A percentile compares a stretch with the other conserved stretches of the same genome.
These are phyloP conservation scores for Psidium guajava DNA, from an alignment of 345 rosid species.

Conservation along the genomic window DNA sequence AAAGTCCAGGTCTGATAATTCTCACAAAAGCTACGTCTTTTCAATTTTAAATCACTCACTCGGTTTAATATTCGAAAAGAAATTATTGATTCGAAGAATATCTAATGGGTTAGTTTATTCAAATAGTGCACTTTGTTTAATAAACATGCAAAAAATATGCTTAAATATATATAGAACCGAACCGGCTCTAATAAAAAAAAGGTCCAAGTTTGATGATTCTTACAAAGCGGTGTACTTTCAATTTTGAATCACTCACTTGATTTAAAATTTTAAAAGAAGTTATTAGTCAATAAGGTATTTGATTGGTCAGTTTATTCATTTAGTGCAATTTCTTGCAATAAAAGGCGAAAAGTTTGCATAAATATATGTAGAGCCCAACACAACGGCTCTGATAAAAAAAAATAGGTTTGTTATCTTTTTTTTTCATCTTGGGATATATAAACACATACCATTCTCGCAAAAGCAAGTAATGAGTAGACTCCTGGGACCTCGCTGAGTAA, in stretches of 20 bases:
- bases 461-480: no score
- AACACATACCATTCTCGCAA: rapidly evolving
- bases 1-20: no score
- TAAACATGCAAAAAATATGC: no score
- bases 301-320: neutral
- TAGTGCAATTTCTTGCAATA: neutral
- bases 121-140: no score
- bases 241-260: neutral
- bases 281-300: neutral
- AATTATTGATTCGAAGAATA: neutral
- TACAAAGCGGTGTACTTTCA: neutral
- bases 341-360: neutral
- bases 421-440: neutral
- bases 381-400: rapidly evolving
- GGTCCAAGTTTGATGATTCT: neutral
- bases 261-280: rapidly evolving
- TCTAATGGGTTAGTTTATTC: neutral
- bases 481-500: no score
- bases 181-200: no score
- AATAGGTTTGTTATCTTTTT: no score
- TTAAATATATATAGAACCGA: no score
- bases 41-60: neutral
- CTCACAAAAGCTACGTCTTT: neutral
- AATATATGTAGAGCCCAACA: neutral
- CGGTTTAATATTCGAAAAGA: rapidly evolving